Base-by-base conservation (phyloP, 2,329 filamentous ascomycete species). In the Basipetospora sp. region DNA sequence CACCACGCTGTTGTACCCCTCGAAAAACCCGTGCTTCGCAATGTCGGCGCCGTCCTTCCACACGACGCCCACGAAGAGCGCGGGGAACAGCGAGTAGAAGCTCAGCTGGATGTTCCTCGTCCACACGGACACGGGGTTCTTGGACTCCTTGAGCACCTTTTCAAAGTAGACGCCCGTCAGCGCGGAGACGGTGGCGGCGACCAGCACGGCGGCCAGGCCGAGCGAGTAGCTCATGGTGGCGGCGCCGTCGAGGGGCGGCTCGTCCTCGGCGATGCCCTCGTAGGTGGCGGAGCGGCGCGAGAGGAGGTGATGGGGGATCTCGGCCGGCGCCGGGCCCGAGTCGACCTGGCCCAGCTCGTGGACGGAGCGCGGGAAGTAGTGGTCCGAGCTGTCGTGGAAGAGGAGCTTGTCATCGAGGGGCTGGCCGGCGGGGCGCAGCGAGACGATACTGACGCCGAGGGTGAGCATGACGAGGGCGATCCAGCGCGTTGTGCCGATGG, bases 31-130 rank as follows among this genome's bases (percentile, higher is more conserved):
- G 44, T 83, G 76, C 55, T 80, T 74, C 18, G 78, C 70, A 45
- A 98, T 86, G 29, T 81, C 78, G 43, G 77, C 74, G 18, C 88
- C 90, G 47, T 98, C 90, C 45, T 85, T 82, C 60, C 83, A 82
- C 3, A 92, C 60, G 5, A 96, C 79, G 2, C 88, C 90, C 37
- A 93, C 69, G 41, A 96, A 75, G 1, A 94, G 65, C 1, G 87
- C 82, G 0, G 88, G 85, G 49, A 94, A 88, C 2, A 96, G 65
- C 1, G 87, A 94, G 62, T 94, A 98, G 52, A 94, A 83, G 1
- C 86, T 87, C 17, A 98, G 65, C 56, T 98, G 90, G 33, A 94
- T 80, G 54, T 96, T 98, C 43, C 90, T 78, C 31, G 90, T 78
- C 90, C 90, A 98, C 11, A 96, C 68, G 1, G 84, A 88, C 5